Conservation (phyloP, 768 basidiomycete species). For the Hypholoma fasciculare region DNA sequence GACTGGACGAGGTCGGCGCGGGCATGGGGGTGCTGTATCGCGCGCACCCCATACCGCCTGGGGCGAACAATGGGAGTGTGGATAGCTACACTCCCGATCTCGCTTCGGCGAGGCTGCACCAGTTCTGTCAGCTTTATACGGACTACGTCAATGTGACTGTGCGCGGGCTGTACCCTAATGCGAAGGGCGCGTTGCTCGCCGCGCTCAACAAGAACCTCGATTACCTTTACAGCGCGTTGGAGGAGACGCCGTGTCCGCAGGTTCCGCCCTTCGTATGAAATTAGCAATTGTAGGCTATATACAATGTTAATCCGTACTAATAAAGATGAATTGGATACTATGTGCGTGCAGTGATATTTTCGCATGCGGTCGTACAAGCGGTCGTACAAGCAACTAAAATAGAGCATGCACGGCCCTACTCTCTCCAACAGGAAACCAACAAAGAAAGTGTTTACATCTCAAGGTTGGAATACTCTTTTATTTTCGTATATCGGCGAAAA, state of each 20-base stretch:
- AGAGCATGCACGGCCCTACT: too few species aligned
- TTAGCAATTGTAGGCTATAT: too few species aligned
- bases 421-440: too few species aligned
- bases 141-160: conserved; percentile 20
- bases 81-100: conserved; percentile 20
- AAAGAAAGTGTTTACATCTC: too few species aligned
- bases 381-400: too few species aligned
- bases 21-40: conserved; percentile 3
- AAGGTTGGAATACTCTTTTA: too few species aligned
- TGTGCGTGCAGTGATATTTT: too few species aligned
- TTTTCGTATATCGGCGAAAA: too few species aligned
- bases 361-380: too few species aligned
- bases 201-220: conserved; percentile 18
- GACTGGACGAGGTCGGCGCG: background rate
- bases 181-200: conserved; percentile 11
- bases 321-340: too few species aligned
- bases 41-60: conserved; percentile 16
- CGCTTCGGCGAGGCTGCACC: conserved; percentile 13
- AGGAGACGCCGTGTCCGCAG: conserved; percentile 9
- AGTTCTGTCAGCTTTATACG: conserved; percentile 18
- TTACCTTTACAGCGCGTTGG: conserved; percentile 8
- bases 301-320: too few species aligned
- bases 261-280: conserved; percentile 12
- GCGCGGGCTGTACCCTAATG: conserved; percentile 19
- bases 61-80: conserved; percentile 13